Base-by-base conservation (phyloP, 306 rosid species). In the Cyclanthera cordifolia region DNA sequence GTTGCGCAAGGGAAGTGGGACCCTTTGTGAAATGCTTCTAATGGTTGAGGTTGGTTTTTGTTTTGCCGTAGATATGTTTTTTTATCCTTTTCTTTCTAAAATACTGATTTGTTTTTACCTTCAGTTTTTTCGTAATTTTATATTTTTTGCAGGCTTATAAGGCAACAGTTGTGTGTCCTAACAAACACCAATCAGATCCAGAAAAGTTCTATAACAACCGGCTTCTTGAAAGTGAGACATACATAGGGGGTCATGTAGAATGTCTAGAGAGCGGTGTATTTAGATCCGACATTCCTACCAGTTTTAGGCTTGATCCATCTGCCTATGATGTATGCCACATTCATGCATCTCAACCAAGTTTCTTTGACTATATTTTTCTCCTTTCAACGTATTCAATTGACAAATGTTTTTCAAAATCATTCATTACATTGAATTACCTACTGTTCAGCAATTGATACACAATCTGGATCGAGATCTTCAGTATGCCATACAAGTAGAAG, bases 251-350 rank as follows among this genome's bases (percentile, higher is more conserved):
- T 77, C 98, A 93, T 69, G 98, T 93, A 69, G 98, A 93, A 79
- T 93, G 98, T 86, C 95, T 93, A 55, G 98, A 93, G 84, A 89
- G 88, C 82, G 98, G 98, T 78, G 98, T 93, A 37, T 93, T 93
- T 73, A 89, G 98, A 82, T 93, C 98, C 55, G 98, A 93, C 79
- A 63, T 93, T 82, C 96, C 96, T 52, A 84, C 91, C 54, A 89
- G 80, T 79, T 93, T 93, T 82, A 75, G 81, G 71, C 88, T 93
- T 4, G 94, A 89, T 74, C 84, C 95, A 65, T 85, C 95, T 75
- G 96, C 86, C 47, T 93, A 82, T 69, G 90, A 86, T 96, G 98
- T 87, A 73, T 83, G 83, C 55, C 71, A 67, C 74, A 70, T 71
- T 69, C 64, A 23, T 30, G 34, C 61, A 46, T 70, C 71, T 64